Conservation (phyloP, 805 yeast genomes). For the Wickerhamiella parazyma region DNA sequence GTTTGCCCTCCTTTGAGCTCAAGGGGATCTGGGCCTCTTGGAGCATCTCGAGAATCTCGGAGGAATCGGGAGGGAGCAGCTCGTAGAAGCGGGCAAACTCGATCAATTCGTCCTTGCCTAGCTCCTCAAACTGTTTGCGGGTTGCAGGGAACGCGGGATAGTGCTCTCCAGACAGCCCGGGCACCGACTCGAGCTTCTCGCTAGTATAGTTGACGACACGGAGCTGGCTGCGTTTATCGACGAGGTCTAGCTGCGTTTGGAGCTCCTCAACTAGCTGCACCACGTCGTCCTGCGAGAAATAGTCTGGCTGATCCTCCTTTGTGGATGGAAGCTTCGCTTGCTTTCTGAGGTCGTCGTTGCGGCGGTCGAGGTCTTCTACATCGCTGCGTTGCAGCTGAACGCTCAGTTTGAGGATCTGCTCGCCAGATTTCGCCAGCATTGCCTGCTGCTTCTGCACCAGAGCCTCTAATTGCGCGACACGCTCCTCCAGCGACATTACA, state of each 20-base stretch:
- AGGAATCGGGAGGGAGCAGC: conserved; percentile 50
- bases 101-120: conserved; percentile 36
- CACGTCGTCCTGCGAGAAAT: conserved; percentile 67
- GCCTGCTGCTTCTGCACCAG: conserved; percentile 52
- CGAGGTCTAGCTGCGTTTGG: conserved; percentile 68
- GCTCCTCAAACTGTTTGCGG: conserved; percentile 35
- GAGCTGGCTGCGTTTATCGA: conserved; percentile 62
- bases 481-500: not conserved
- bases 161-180: conserved; percentile 66
- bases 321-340: conserved; percentile 8
- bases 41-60: not conserved
- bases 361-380: conserved; percentile 15
- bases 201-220: conserved; percentile 37
- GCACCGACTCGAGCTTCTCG: conserved; percentile 48
- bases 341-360: conserved; percentile 10
- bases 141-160: conserved; percentile 46
- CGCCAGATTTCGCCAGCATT: conserved; percentile 63
- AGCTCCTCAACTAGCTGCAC: conserved; percentile 79
- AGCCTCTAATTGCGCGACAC: conserved; percentile 15
- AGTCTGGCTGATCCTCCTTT: conserved; percentile 4
- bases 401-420: conserved; percentile 59
- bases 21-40: conserved; percentile 4
- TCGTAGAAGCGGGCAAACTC: conserved; percentile 62
- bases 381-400: conserved; percentile 36
- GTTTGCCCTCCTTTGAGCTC: conserved; percentile 2